Conservation (phyloP, 1,284 basidiomycete species). For the Trametes hirsuta region DNA sequence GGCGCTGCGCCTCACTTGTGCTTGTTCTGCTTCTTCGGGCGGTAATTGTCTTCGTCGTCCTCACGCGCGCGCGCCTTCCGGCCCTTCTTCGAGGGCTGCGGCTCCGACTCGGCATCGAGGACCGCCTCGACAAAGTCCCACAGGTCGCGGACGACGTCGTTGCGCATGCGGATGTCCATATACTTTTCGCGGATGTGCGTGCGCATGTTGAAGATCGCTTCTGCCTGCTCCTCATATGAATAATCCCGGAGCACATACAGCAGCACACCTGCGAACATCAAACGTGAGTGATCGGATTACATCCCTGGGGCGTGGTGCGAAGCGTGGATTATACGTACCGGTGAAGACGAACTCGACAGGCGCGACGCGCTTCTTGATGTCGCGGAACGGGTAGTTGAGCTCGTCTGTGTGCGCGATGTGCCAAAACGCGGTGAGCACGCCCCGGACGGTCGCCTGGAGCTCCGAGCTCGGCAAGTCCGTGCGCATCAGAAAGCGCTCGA, state of each 20-base stretch:
- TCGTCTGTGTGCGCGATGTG: slow-evolving; percentile 47
- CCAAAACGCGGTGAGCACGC: slow-evolving; percentile 55
- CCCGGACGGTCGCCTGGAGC: slow-evolving; percentile 54
- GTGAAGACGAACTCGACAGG: slow-evolving; percentile 79
- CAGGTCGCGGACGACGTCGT: slow-evolving; percentile 51
- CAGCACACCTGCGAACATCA: slow-evolving; percentile 51
- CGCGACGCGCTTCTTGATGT: slow-evolving; percentile 60
- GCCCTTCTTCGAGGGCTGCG: slow-evolving; percentile 17
- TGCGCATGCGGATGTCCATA: slow-evolving; percentile 64
- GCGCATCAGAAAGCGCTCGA: slow-evolving; percentile 60
- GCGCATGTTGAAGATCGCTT: slow-evolving; percentile 57
- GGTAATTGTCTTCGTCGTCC: slow-evolving; percentile 23
- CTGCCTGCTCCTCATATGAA: slow-evolving; percentile 47
- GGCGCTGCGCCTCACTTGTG: slow-evolving; percentile 11
- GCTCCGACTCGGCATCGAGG: slow-evolving; percentile 1
- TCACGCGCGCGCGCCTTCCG: slow-evolving; percentile 15
- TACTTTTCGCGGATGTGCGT: slow-evolving; percentile 52
- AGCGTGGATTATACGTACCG: slow-evolving; percentile 43
- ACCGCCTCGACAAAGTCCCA: slow-evolving; percentile 57
- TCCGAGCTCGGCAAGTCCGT: slow-evolving; percentile 44
- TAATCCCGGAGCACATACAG: slow-evolving; percentile 52
- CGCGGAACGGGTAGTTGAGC: slow-evolving; percentile 49
- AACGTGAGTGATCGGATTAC: not conserved
- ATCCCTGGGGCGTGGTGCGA: no score
- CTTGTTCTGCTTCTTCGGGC: slow-evolving; percentile 11